Conservation (phyloP, 179 eudicot species). For the Silene coronaria region DNA sequence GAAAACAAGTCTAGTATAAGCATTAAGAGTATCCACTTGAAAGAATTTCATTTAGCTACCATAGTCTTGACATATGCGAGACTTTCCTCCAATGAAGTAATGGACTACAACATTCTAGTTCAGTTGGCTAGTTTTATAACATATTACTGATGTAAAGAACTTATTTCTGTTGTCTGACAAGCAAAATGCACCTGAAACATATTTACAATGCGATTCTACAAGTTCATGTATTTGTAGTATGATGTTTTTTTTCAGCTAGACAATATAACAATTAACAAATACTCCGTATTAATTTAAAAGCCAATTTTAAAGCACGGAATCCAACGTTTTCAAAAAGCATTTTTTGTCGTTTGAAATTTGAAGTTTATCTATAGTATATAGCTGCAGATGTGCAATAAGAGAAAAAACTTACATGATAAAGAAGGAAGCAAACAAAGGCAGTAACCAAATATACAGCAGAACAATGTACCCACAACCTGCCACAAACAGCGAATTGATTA, state of each 20-base stretch:
- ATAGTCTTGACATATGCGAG: not conserved
- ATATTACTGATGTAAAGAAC: not conserved
- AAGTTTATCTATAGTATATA: not conserved
- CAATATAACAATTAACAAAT: too few relatives aligned
- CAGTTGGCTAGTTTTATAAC: not conserved
- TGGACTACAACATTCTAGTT: not conserved
- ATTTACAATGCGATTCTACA: not conserved
- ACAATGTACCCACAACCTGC: constrained; percentile 95
- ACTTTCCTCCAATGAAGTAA: not conserved
- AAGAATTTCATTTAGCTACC: too few relatives aligned
- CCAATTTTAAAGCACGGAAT: not conserved
- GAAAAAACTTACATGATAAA: constrained; percentile 60
- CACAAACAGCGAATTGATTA: constrained; percentile 19
- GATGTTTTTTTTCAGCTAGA: too few relatives aligned
- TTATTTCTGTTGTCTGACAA: constrained; percentile 7
- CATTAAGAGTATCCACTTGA: not conserved
- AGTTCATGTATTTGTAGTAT: not conserved
- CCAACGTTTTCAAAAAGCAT: not conserved
- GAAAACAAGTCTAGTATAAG: not conserved
- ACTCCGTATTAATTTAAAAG: too few relatives aligned
- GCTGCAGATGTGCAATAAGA: not conserved
- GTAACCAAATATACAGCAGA: constrained; percentile 73
- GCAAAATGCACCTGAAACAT: not conserved
- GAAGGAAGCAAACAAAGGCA: constrained; percentile 76
- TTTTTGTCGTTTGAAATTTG: not conserved